Percentiles rank a stretch among this genome's conserved stretches.
phyloP scores from a whole-genome alignment of 129 eudicot species.

The Erigeron canadensis region DNA sequence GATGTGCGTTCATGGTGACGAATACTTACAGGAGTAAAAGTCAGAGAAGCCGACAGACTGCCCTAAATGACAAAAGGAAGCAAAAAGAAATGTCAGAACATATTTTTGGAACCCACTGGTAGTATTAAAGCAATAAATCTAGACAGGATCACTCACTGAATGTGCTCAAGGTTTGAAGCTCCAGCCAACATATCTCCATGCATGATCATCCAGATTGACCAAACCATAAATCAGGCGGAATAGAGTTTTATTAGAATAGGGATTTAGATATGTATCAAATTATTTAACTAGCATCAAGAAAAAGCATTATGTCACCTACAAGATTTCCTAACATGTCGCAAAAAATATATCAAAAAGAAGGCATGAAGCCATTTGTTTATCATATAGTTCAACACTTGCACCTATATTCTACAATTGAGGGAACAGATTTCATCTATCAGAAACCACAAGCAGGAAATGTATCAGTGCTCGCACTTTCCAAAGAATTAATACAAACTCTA shows the following conservation, averaged over 20 bases:
- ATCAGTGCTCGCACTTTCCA: neutral
- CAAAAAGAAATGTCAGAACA: neutral
- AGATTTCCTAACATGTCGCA: neutral
- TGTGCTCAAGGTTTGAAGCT: slow-evolving; percentile 4
- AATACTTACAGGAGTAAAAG: neutral
- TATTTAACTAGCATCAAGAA: neutral
- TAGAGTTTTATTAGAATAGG: neutral
- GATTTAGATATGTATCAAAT: neutral
- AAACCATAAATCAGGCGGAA: slow-evolving; percentile 3
- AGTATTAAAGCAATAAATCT: neutral
- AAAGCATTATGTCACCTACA: neutral
- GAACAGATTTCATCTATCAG: neutral
- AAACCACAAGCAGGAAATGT: neutral
- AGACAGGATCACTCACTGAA: neutral
- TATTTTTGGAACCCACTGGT: neutral
- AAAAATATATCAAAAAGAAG: neutral
- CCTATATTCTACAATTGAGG: neutral
- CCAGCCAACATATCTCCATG: neutral
- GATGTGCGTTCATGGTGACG: neutral
- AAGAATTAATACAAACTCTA: neutral
- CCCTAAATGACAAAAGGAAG: neutral
- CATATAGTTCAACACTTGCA: neutral
- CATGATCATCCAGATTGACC: slow-evolving; percentile 9
- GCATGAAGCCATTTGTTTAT: neutral
- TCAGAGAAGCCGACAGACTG: neutral